These are phyloP conservation scores for Hypoxylon lienhwacheense DNA, from an alignment of 495 filamentous ascomycete species.

Conservation along the genomic window DNA sequence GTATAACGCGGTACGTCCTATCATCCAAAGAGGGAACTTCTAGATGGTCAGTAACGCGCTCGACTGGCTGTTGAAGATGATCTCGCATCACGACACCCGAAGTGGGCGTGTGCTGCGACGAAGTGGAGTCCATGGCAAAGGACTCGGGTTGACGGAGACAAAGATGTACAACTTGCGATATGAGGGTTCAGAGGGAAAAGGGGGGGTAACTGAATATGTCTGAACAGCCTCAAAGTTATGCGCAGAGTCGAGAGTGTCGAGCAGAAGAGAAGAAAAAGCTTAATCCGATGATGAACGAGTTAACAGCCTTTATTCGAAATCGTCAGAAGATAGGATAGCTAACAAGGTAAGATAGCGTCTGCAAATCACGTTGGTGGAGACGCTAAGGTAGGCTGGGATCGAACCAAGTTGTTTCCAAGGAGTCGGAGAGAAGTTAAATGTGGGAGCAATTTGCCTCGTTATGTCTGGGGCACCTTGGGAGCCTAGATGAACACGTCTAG, in stretches of 20 bases:
- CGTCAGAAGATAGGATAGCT: constrained; percentile 21
- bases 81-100: constrained; percentile 32
- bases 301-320: constrained; percentile 24
- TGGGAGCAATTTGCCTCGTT: constrained; percentile 19
- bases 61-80: constrained; percentile 50
- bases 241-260: constrained; percentile 12
- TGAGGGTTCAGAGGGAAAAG: not conserved
- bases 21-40: constrained; percentile 90
- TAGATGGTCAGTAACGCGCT: constrained; percentile 74
- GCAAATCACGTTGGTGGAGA: constrained; percentile 33
- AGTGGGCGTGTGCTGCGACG: constrained; percentile 17
- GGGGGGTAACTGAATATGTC: constrained; percentile 2
- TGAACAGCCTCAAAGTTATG: not conserved
- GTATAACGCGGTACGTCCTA: constrained; percentile 83
- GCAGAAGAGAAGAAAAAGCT: constrained; percentile 10
- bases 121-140: constrained; percentile 29
- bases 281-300: constrained; percentile 22
- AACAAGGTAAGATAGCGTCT: constrained; percentile 30
- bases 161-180: constrained; percentile 10
- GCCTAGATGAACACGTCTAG: constrained; percentile 9
- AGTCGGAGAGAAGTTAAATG: constrained; percentile 31
- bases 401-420: constrained; percentile 34
- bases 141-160: constrained; percentile 3
- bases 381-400: constrained; percentile 29
- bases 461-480: constrained; percentile 6